phyloP scores from a whole-genome alignment of 2,329 filamentous ascomycete species.

The Ceratocystis diversiconidia region DNA sequence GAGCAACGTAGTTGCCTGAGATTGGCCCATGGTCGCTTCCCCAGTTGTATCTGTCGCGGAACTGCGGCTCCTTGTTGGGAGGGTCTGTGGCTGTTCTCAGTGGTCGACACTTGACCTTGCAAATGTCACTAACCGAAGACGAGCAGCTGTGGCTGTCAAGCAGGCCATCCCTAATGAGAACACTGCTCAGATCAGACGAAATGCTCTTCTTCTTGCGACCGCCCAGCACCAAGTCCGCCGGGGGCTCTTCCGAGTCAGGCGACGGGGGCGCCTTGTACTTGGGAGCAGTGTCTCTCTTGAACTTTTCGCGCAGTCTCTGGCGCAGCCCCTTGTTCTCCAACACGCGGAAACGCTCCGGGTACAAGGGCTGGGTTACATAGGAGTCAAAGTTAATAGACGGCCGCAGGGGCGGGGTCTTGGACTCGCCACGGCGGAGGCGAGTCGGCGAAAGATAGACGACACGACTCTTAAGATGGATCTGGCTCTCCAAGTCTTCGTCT shows the following conservation, averaged over 20 bases:
- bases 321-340: slow-evolving; percentile 16
- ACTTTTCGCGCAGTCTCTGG: slow-evolving; percentile 16
- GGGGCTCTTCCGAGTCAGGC: slow-evolving; percentile 1
- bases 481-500: slow-evolving; percentile 11
- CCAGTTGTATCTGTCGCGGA: slow-evolving; percentile 15
- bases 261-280: not conserved
- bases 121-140: slow-evolving; percentile 4
- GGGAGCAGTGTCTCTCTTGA: slow-evolving; percentile 10
- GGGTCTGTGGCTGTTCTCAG: slow-evolving; percentile 6
- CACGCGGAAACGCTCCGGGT: slow-evolving; percentile 14
- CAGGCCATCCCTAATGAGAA: slow-evolving; percentile 12
- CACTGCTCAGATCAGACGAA: slow-evolving; percentile 12
- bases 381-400: slow-evolving; percentile 16
- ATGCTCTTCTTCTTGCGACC: slow-evolving; percentile 15
- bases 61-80: slow-evolving; percentile 7
- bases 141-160: slow-evolving; percentile 8
- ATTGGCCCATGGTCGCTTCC: slow-evolving; percentile 14
- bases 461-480: slow-evolving; percentile 11
- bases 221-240: slow-evolving; percentile 13
- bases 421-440: slow-evolving; percentile 15
- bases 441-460: slow-evolving; percentile 16
- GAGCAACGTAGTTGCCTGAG: slow-evolving; percentile 17
- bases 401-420: slow-evolving; percentile 9
- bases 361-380: slow-evolving; percentile 12
- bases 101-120: slow-evolving; percentile 10